Evolutionary conservation across 106 monocot species (phyloP).

Genomic region (Phalaenopsis equestris): DNA sequence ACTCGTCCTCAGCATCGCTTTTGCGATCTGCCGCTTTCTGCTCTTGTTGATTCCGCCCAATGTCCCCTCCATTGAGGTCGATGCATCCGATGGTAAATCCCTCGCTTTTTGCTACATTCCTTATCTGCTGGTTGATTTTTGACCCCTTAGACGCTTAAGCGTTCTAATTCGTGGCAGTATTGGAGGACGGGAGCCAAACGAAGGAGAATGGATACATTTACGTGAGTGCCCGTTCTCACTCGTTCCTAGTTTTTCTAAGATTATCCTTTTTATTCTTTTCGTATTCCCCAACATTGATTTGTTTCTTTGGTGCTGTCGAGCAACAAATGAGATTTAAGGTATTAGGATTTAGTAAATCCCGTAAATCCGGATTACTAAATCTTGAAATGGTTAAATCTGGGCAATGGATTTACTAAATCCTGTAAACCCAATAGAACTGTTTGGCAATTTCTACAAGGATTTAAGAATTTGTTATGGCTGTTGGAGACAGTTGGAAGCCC

Average conservation of each 20-base stretch:
- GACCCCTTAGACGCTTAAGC: conserved; percentile 1
- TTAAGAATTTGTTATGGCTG: too few species aligned
- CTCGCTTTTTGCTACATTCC: background rate
- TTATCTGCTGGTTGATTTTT: background rate
- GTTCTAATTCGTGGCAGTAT: conserved; percentile 25
- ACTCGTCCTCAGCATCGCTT: conserved; percentile 62
- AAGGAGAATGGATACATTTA: conserved; percentile 98
- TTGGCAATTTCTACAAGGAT: too few species aligned
- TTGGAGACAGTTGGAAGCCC: too few species aligned
- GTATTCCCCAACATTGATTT: background rate
- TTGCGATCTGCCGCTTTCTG: conserved; percentile 63
- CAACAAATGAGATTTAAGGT: too few species aligned
- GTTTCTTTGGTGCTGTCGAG: background rate
- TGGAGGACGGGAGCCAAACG: conserved; percentile 64
- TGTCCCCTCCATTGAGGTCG: conserved; percentile 95
- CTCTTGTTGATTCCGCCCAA: conserved; percentile 94
- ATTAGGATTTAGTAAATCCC: too few species aligned
- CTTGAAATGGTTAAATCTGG: too few species aligned
- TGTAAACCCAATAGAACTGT: too few species aligned
- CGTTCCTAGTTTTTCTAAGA: conserved; percentile 6
- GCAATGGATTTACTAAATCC: too few species aligned
- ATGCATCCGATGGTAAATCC: conserved; percentile 79
- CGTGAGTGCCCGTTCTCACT: conserved; percentile 39
- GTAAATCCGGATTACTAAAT: too few species aligned
- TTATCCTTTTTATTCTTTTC: background rate